Base-by-base conservation (phyloP, 2,329 filamentous ascomycete species). In the Hymenoscyphus scutula region DNA sequence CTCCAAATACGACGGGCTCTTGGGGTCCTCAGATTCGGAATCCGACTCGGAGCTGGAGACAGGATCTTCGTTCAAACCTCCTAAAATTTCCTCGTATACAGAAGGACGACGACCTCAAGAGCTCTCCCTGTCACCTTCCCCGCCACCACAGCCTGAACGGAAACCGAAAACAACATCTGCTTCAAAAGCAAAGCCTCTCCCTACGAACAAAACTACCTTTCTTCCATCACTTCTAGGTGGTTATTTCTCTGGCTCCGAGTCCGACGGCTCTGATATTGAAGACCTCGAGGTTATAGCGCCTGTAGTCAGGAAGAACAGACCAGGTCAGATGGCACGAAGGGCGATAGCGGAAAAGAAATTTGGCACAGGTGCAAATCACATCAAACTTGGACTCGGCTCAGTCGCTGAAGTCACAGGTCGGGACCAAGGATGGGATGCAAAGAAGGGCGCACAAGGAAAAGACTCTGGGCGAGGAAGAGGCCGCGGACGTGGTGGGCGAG, bases 271-370 rank as follows among this genome's bases (percentile, higher is more conserved):
- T 0, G 88, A 90, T 66, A 78, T 90, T 25, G 89, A 92, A 59
- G 77, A 80, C 4, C 29, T 54, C 25, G 51, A 54, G 25, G 84
- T 83, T 7, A 75, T 81, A 1, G 84, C 83, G 5, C 80, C 80
- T 4, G 75, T 79, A 0, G 76, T 81, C 0, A 85, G 85, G 69
- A 93, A 92, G 76, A 93, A 94, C 70, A 82, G 89, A 25, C 82
- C 86, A 55, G 91, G 91, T 3, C 91, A 96, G 76, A 83, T 87
- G 53, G 89, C 89, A n/a, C 84, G 91, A 8, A 89, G 90, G 72
- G 84, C 87, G 27, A 89, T 95, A 63, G 90, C 87, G 80, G 90
- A 94, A 78, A 88, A 91, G 77, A 94, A 93, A 73, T 94, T 82
- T 74, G 90, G 90, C 57, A 80, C 82, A 15, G 81, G 83, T 65